Evolutionary conservation across 2,329 filamentous ascomycete species (phyloP).

Genomic region (Volutella citrinella): DNA sequence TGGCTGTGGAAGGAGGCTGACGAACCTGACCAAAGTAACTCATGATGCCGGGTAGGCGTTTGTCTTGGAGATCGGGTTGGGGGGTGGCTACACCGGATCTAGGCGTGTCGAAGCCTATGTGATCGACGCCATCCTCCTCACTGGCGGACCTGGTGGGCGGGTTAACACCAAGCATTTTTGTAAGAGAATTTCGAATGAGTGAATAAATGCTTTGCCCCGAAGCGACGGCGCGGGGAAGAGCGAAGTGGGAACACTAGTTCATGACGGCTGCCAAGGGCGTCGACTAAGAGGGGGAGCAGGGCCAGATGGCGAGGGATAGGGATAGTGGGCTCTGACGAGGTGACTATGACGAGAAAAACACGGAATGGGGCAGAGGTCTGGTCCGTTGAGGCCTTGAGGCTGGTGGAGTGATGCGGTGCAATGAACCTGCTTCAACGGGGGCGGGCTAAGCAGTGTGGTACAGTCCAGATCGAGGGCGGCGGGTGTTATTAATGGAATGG

Average conservation of each 20-base stretch:
- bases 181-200: slow-evolving; percentile 25
- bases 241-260: slow-evolving; percentile 39
- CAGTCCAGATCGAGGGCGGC: too few relatives aligned
- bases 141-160: slow-evolving; percentile 50
- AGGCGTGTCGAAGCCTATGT: slow-evolving; percentile 81
- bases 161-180: slow-evolving; percentile 50
- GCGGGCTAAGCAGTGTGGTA: too few relatives aligned
- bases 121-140: slow-evolving; percentile 71
- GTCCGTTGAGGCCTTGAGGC: slow-evolving; percentile 19
- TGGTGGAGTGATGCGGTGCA: slow-evolving; percentile 27
- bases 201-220: slow-evolving; percentile 27
- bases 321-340: slow-evolving; percentile 25
- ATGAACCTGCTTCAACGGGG: too few relatives aligned
- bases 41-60: slow-evolving; percentile 92
- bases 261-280: slow-evolving; percentile 37
- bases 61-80: slow-evolving; percentile 89
- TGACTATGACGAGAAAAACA: slow-evolving; percentile 32
- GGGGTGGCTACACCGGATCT: slow-evolving; percentile 91
- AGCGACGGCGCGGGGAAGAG: slow-evolving; percentile 26
- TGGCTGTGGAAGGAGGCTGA: slow-evolving; percentile 68
- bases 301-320: slow-evolving; percentile 20
- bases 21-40: slow-evolving; percentile 99
- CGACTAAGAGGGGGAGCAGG: slow-evolving; percentile 25
- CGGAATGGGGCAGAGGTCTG: slow-evolving; percentile 20
- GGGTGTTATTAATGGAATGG: too few relatives aligned